Percentiles rank a stretch among this genome's conserved stretches.
These are phyloP conservation scores for Carpinus fangiana DNA, from an alignment of 306 rosid genomes.

Conservation along the genomic window DNA sequence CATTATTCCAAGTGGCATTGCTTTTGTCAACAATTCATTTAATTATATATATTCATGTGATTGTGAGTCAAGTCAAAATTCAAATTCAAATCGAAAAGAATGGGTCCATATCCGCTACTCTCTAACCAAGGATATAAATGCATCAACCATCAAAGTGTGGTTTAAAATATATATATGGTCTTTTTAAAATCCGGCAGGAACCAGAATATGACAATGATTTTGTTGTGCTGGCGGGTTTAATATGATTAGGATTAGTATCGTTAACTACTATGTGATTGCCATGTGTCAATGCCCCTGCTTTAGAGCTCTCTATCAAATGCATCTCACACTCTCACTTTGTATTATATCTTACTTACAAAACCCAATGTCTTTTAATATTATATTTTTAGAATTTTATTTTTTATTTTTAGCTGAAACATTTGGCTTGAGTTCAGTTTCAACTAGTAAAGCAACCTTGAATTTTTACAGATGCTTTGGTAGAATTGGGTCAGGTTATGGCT, in stretches of 20 bases:
- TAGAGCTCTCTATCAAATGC: conserved; percentile 6
- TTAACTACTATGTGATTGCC: neutral
- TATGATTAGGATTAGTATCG: neutral
- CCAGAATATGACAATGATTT: no score
- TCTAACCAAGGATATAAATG: neutral
- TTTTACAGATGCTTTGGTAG: no score
- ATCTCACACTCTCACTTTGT: neutral
- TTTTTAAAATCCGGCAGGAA: no score
- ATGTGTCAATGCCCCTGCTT: neutral
- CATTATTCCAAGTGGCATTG: no score
- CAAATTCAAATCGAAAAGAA: neutral
- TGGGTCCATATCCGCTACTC: neutral
- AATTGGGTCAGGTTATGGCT: no score
- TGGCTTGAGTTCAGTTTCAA: no score
- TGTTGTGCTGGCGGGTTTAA: neutral
- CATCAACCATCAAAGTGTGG: neutral
- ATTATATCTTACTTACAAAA: neutral
- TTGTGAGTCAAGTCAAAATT: neutral
- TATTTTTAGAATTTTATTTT: neutral
- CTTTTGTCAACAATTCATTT: neutral
- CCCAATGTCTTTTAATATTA: neutral
- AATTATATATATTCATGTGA: neutral
- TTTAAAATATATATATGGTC: neutral
- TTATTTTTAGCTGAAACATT: no score
- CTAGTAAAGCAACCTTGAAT: no score